Evolutionary conservation across 352 stramenopile species (phyloP).

Genomic region (Phytopythium sindhum): DNA sequence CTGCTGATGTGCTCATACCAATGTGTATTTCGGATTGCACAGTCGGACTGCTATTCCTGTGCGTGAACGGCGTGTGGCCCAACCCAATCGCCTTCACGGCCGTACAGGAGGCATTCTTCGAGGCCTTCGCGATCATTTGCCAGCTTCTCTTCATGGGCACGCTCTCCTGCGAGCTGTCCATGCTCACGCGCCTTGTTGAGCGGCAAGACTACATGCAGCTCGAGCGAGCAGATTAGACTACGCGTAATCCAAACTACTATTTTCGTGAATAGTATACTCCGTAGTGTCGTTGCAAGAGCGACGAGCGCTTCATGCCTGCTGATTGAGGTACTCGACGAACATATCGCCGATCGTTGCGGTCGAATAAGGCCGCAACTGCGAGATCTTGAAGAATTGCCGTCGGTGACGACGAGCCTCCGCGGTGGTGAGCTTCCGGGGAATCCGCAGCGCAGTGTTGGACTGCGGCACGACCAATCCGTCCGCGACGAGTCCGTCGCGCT

Average conservation of each 20-base stretch:
- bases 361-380: constrained; percentile 51
- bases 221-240: constrained; percentile 45
- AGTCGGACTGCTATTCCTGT: constrained; percentile 79
- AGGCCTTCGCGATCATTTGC: constrained; percentile 80
- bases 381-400: constrained; percentile 82
- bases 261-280: background rate
- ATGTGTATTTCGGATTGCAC: background rate
- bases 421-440: constrained; percentile 51
- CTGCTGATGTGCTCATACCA: background rate
- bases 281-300: background rate
- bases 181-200: constrained; percentile 58
- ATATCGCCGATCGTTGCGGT: constrained; percentile 49
- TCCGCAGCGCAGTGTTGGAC: background rate
- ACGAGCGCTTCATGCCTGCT: constrained; percentile 40
- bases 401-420: constrained; percentile 66
- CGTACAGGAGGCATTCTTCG: constrained; percentile 78
- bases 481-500: constrained; percentile 59
- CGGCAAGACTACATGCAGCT: constrained; percentile 57
- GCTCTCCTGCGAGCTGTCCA: constrained; percentile 65
- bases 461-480: constrained; percentile 40
- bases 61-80: constrained; percentile 74
- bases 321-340: constrained; percentile 78
- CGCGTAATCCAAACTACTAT: background rate
- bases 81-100: constrained; percentile 81
- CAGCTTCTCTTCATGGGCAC: constrained; percentile 89